Evolutionary conservation across 306 rosid genomes (phyloP), one percentile per base, ranked within the genome.

Genomic region (Cicer pinnatifidum): DNA sequence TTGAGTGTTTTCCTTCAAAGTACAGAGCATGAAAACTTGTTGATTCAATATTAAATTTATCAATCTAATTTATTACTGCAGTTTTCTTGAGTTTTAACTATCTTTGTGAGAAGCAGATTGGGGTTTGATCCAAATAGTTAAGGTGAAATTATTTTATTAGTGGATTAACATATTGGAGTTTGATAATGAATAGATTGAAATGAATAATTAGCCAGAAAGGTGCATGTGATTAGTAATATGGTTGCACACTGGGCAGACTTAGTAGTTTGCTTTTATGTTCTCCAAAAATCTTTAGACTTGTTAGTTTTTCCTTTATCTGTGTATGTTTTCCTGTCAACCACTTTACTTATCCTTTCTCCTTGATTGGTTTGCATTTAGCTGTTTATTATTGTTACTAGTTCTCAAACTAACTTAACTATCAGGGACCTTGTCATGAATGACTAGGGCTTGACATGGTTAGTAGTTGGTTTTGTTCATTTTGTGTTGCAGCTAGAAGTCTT

Each of bases 1-100:
- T 78, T 12, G 81, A 81, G 79, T 78, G 81, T 78, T 77, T 52
- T 74, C 75, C 72, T 72, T 67, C 16, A 8, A 50, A 78, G 39
- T 73, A 50, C 75, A 64, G 81, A 77, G 72, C 76, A 58, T 76
- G 73, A 60, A 73, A 73, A 81, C 76, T 56, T 28, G 57, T 78
- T 65, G 77, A 12, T 81, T 74, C 75, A 57, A 69, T 69, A 60
- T 67, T 66, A 69, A 62, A 38, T 46, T 57, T 39, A 71, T 72
- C 62, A 53, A 44, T 72, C 75, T 57, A 48, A 9, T 67, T 46
- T 72, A 52, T 80, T 72, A 28, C 39, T 73, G 75, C 40, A 68
- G 53, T 44, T 72, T 76, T 50, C 20, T 15, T 8, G 44, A 16
- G 68, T 43, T 43, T 67, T 62, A 73, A 62, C 56, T 65, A 33